These are phyloP conservation scores for Penicillium maclennaniae DNA, from an alignment of 495 filamentous ascomycete genomes.

Conservation along the genomic window DNA sequence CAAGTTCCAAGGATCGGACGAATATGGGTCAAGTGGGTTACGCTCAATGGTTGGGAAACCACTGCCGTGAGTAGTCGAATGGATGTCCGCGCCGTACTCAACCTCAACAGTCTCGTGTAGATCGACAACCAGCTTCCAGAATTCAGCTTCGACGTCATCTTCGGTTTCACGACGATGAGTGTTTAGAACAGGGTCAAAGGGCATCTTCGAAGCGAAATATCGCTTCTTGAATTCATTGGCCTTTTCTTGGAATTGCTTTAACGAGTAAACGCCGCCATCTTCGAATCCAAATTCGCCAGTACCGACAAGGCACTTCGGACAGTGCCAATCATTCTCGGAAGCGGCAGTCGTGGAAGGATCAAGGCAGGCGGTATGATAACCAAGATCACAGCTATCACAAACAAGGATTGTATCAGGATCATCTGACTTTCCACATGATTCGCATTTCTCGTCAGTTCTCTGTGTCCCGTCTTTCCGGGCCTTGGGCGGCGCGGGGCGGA, in stretches of 20 bases:
- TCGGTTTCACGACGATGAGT: conserved; percentile 78
- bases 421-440: conserved; percentile 82
- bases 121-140: conserved; percentile 92
- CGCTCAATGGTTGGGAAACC: conserved; percentile 95
- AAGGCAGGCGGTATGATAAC: conserved; percentile 84
- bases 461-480: conserved; percentile 63
- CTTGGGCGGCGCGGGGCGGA: conserved; percentile 74
- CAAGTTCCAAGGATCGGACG: conserved; percentile 91
- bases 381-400: conserved; percentile 91
- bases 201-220: conserved; percentile 90
- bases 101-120: conserved; percentile 94
- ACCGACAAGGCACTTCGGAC: conserved; percentile 89
- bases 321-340: conserved; percentile 93
- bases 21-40: conserved; percentile 79
- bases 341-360: conserved; percentile 77
- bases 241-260: conserved; percentile 95
- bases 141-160: conserved; percentile 94
- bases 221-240: conserved; percentile 89
- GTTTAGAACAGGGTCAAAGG: conserved; percentile 79
- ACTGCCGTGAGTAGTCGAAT: conserved; percentile 96
- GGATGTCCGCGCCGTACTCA: conserved; percentile 97
- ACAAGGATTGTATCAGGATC: conserved; percentile 63
- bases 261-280: conserved; percentile 92
- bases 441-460: conserved; percentile 82
- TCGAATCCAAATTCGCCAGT: conserved; percentile 98